A percentile compares a stretch with the other conserved stretches of the same genome.
These are phyloP conservation scores for Sporothrix mexicana DNA, from an alignment of 2,329 filamentous ascomycete genomes.

Conservation along the genomic window DNA sequence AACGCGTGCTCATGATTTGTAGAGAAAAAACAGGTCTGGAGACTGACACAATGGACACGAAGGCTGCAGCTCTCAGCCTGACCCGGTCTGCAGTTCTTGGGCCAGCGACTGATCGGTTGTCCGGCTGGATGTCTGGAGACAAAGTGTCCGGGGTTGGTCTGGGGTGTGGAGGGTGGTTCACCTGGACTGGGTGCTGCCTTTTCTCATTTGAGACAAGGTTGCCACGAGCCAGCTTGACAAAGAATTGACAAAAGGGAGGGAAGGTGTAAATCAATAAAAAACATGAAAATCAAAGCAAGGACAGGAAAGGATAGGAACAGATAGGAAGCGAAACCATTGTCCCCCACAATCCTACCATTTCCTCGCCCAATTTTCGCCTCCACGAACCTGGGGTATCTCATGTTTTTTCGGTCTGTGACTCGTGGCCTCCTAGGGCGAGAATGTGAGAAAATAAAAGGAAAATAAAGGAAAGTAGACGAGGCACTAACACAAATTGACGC, in stretches of 20 bases:
- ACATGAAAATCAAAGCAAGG: neutral
- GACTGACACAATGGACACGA: neutral
- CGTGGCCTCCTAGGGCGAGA: neutral
- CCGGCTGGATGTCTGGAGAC: slow-evolving; percentile 11
- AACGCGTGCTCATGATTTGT: neutral
- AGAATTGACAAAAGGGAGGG: slow-evolving; percentile 17
- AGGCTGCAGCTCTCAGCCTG: neutral
- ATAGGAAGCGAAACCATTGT: neutral
- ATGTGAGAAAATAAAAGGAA: neutral
- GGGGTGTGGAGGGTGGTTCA: neutral
- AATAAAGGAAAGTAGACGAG: neutral
- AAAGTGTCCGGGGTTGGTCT: slow-evolving; percentile 3
- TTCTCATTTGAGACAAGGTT: slow-evolving; percentile 1
- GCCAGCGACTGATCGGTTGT: neutral
- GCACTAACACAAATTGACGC: neutral
- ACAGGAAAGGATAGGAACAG: no score
- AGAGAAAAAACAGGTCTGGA: neutral
- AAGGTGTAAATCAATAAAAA: neutral
- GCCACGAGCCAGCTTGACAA: slow-evolving; percentile 11
- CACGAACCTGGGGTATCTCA: slow-evolving; percentile 18
- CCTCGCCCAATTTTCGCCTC: neutral
- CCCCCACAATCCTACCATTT: slow-evolving; percentile 7
- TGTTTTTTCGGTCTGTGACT: neutral
- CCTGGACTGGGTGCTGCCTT: neutral
- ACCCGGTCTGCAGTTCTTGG: no score